Evolutionary conservation across 345 rosid species (phyloP), one percentile per base, ranked within the genome.

Genomic region (Streptanthus diversifolius): DNA sequence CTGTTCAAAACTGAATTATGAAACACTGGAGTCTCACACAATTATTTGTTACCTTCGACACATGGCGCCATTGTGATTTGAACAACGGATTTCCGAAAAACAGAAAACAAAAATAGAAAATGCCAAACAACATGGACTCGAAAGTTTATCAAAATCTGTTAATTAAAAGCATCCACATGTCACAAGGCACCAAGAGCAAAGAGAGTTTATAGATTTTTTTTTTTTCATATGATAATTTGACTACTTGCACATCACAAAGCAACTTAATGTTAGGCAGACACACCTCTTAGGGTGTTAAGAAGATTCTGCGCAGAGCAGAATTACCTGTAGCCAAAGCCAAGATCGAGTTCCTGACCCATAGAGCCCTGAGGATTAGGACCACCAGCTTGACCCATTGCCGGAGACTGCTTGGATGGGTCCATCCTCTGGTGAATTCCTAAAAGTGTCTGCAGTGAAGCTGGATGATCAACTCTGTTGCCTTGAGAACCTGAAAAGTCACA

Each of bases 401-500:
- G 85, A 51, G 75, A 35, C 72, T 86, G 93, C 83, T 83, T 91
- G 0, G 79, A 55, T 5, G 91, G 68, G 18, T 86, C 88, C 63
- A 88, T 79, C 64, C 93, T 83, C 14, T 82, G 85, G 24, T 91
- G 90, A 88, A 88, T 89, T 82, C 88, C 95, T 21, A 91, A 43
- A 39, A 91, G 85, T 82, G 90, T 79, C 70, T 86, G 95, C 61
- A 90, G 85, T 40, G 87, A 85, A 69, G 82, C 95, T 1, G 95
- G 87, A 71, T 83, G 92, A 71, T 68, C 80, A 75, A 68, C 78
- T 73, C 85, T 65, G 37, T 82, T 86, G 1, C 44, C 80, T 13
- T 85, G 85, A 24, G 88, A 57, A 80, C 75, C 95, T 91, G 82
- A 39, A 73, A 27, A 70, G 68, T 27, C 63, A 68, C 35, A 39